Conservation (phyloP, 768 basidiomycete species). For the Suillus cothurnatus region DNA sequence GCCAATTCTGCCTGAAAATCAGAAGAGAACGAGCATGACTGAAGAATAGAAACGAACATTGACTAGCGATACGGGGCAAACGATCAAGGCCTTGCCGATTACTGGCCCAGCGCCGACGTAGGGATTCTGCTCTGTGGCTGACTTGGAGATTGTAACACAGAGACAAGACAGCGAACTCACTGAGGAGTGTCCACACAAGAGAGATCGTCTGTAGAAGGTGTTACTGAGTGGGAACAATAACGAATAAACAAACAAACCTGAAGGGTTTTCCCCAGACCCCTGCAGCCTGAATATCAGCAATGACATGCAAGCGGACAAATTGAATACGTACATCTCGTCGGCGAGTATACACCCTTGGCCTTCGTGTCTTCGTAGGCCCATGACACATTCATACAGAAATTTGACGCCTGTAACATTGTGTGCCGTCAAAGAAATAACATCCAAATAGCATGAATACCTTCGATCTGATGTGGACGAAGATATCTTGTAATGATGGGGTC, state of each 20-base stretch:
- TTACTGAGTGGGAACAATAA: slow-evolving; percentile 14
- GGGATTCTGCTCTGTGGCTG: slow-evolving; percentile 74
- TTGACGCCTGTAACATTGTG: slow-evolving; percentile 54
- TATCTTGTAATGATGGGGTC: slow-evolving; percentile 80
- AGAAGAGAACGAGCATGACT: slow-evolving; percentile 1
- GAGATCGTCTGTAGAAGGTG: slow-evolving; percentile 68
- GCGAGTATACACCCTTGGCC: slow-evolving; percentile 95
- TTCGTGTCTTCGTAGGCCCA: slow-evolving; percentile 91
- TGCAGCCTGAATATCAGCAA: slow-evolving; percentile 28
- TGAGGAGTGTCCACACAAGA: slow-evolving; percentile 91
- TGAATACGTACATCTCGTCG: slow-evolving; percentile 78
- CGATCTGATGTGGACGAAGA: slow-evolving; percentile 87
- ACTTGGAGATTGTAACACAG: slow-evolving; percentile 4
- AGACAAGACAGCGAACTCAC: slow-evolving; percentile 45
- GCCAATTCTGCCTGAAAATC: slow-evolving; percentile 75
- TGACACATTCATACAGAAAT: slow-evolving; percentile 95
- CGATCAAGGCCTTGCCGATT: slow-evolving; percentile 85
- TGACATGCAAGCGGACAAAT: background rate
- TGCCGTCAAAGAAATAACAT: background rate
- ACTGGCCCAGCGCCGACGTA: slow-evolving; percentile 58
- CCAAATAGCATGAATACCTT: slow-evolving; percentile 51
- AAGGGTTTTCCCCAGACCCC: slow-evolving; percentile 98
- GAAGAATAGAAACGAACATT: slow-evolving; percentile 51
- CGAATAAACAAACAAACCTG: slow-evolving; percentile 47
- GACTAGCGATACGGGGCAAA: slow-evolving; percentile 90